Percentiles rank a stretch among this genome's conserved stretches.
These are phyloP conservation scores for Seiridium unicorne DNA, from an alignment of 2,329 filamentous ascomycete genomes.

Conservation along the genomic window DNA sequence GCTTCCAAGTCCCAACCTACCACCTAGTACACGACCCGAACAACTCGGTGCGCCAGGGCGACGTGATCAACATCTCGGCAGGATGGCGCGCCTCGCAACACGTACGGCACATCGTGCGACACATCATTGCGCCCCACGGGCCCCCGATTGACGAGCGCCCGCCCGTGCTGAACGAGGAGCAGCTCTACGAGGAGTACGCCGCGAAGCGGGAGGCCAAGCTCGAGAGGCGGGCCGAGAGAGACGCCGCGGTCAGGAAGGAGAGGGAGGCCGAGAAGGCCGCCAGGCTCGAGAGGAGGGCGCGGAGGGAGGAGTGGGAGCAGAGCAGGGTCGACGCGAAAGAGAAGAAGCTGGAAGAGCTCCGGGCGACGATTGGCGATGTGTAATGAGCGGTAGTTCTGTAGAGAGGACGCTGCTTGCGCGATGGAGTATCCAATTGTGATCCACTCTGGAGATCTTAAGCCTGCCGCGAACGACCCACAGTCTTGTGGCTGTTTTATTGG, in stretches of 20 bases:
- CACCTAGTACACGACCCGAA: constrained; percentile 78
- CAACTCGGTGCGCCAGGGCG: constrained; percentile 69
- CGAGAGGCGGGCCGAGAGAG: constrained; percentile 12
- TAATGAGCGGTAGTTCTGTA: background rate
- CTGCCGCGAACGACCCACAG: background rate
- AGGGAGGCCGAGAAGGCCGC: constrained; percentile 6
- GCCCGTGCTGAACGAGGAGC: constrained; percentile 61
- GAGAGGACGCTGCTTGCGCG: too few species aligned
- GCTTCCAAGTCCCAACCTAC: constrained; percentile 62
- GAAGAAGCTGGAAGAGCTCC: background rate
- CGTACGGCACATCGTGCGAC: constrained; percentile 72
- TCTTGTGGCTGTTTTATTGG: background rate
- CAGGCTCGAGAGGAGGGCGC: constrained; percentile 4
- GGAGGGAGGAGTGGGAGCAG: background rate
- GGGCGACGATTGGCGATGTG: constrained; percentile 1
- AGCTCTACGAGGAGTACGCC: constrained; percentile 45
- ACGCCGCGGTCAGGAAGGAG: constrained; percentile 12
- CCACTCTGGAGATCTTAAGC: background rate
- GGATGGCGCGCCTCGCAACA: constrained; percentile 64
- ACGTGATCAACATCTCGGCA: constrained; percentile 69
- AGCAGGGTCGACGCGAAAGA: constrained; percentile 1
- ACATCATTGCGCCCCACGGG: constrained; percentile 70
- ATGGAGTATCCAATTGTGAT: too few species aligned
- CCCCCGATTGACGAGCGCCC: constrained; percentile 62
- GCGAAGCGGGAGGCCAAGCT: constrained; percentile 51